Conservation (phyloP, 2,329 filamentous ascomycete species). For the Hypoxylon sp. region DNA sequence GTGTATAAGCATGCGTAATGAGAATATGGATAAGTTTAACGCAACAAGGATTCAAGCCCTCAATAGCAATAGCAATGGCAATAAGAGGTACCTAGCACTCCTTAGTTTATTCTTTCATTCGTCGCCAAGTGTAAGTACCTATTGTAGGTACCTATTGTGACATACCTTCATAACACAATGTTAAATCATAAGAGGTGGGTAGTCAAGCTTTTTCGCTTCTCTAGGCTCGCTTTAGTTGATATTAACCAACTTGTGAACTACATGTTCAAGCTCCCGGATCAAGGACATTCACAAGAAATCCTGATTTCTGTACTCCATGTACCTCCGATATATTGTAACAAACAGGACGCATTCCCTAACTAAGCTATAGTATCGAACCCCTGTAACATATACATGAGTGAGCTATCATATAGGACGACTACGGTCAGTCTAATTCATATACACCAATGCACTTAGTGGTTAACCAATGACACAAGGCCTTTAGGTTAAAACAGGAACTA, state of each 20-base stretch:
- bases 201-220: too few relatives aligned
- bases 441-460: background rate
- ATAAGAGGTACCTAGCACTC: conserved; percentile 28
- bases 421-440: background rate
- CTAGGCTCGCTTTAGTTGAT: too few relatives aligned
- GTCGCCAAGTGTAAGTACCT: background rate
- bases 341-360: too few relatives aligned
- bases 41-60: background rate
- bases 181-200: too few relatives aligned
- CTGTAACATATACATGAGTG: background rate
- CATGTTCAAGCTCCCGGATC: too few relatives aligned
- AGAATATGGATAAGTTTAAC: conserved; percentile 6
- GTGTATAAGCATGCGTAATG: conserved; percentile 22
- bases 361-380: background rate
- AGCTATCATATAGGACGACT: background rate
- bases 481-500: background rate
- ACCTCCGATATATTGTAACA: too few relatives aligned
- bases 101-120: conserved; percentile 31
- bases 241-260: too few relatives aligned
- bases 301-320: too few relatives aligned
- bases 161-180: too few relatives aligned
- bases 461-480: background rate
- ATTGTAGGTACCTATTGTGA: too few relatives aligned
- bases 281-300: too few relatives aligned
- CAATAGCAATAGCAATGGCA: conserved; percentile 37